Evolutionary conservation across 2,329 filamentous ascomycete genomes (phyloP).

Genomic region (Albifimbria verrucaria): DNA sequence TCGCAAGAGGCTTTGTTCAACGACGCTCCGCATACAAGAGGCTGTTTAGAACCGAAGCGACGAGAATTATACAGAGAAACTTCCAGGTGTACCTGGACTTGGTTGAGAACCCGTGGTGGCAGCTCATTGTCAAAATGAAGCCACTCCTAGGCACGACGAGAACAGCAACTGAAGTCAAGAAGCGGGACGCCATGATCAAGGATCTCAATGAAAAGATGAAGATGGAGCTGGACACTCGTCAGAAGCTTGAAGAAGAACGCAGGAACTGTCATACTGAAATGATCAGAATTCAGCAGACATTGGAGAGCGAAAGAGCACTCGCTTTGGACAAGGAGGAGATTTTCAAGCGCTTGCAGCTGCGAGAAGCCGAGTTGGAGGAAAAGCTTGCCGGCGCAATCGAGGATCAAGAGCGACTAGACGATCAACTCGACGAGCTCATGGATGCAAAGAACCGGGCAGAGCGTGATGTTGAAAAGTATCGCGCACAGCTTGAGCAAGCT

Average conservation of each 20-base stretch:
- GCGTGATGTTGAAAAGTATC: conserved; percentile 74
- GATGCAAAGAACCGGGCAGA: conserved; percentile 87
- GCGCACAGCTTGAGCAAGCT: conserved; percentile 86
- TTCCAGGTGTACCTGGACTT: conserved; percentile 89
- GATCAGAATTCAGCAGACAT: conserved; percentile 83
- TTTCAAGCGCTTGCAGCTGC: conserved; percentile 88
- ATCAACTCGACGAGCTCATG: conserved; percentile 86
- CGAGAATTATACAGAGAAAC: conserved; percentile 90
- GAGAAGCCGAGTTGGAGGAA: conserved; percentile 89
- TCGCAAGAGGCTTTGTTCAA: conserved; percentile 86
- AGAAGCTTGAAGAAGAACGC: conserved; percentile 85
- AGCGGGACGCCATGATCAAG: conserved; percentile 88
- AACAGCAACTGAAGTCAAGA: conserved; percentile 91
- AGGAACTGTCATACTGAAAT: conserved; percentile 84
- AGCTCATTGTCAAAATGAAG: conserved; percentile 90
- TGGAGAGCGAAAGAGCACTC: conserved; percentile 93
- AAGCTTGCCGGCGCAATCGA: conserved; percentile 89
- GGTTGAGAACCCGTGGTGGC: conserved; percentile 95
- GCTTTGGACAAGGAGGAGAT: conserved; percentile 98
- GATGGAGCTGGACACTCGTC: conserved; percentile 68
- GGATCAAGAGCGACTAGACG: conserved; percentile 90
- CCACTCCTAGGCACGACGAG: conserved; percentile 88
- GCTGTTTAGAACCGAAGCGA: conserved; percentile 90
- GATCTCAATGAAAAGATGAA: conserved; percentile 81
- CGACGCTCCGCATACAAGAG: conserved; percentile 87